A percentile compares a stretch with the other conserved stretches of the same genome.
Evolutionary conservation across 2,329 filamentous ascomycete genomes (phyloP).

Genomic region (Colletotrichum sp.): DNA sequence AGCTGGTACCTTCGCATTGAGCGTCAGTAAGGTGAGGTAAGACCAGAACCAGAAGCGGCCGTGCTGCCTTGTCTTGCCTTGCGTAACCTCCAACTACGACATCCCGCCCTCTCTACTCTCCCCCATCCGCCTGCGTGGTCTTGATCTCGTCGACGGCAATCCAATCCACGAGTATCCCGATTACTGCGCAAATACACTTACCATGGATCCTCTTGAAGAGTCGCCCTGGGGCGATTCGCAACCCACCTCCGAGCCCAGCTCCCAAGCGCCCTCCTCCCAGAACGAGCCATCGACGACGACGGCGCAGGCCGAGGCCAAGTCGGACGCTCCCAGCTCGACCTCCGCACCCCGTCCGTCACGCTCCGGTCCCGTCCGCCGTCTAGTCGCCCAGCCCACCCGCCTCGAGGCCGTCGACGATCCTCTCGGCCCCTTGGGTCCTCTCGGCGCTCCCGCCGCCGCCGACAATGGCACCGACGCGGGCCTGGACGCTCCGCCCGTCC

Average conservation of each 20-base stretch:
- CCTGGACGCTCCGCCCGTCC: conserved; percentile 66
- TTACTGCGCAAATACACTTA: not conserved
- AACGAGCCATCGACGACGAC: conserved; percentile 28
- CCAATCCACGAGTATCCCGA: not conserved
- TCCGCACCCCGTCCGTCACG: conserved; percentile 46
- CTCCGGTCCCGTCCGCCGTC: conserved; percentile 56
- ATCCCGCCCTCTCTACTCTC: not conserved
- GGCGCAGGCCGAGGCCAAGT: conserved; percentile 31
- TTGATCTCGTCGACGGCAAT: not conserved
- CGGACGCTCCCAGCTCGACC: conserved; percentile 29
- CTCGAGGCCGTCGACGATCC: conserved; percentile 81
- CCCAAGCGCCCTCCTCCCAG: conserved; percentile 35
- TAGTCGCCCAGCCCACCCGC: conserved; percentile 77
- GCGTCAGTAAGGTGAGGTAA: not conserved
- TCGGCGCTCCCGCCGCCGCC: conserved; percentile 51
- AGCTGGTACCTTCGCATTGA: conserved; percentile 1
- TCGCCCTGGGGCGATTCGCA: conserved; percentile 58
- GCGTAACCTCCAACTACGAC: conserved; percentile 10
- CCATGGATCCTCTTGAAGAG: conserved; percentile 56
- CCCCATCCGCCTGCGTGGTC: not conserved
- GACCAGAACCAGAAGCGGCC: conserved; percentile 12
- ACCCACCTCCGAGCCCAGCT: conserved; percentile 35
- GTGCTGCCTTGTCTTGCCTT: conserved; percentile 5
- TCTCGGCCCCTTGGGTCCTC: conserved; percentile 76
- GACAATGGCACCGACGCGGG: conserved; percentile 50